Conservation (phyloP, 768 basidiomycete species). For the Fistulinella prunicolor region DNA sequence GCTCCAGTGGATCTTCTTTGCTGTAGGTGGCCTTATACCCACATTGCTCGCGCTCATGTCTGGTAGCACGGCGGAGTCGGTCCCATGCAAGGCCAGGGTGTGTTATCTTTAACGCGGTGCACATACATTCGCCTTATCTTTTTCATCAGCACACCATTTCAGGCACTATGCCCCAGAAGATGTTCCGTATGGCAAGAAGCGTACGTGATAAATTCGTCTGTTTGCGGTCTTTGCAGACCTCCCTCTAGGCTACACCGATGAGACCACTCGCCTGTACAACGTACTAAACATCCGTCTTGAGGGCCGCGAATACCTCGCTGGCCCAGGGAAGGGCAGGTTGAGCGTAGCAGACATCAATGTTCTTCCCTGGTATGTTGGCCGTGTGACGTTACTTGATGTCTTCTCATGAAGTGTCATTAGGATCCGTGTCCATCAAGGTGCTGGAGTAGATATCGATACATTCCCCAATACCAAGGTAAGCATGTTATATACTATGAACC, state of each 20-base stretch:
- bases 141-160: slow-evolving; percentile 63
- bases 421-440: slow-evolving; percentile 47
- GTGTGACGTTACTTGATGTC: not conserved
- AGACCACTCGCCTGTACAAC: slow-evolving; percentile 79
- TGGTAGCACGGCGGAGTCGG: slow-evolving; percentile 73
- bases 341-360: slow-evolving; percentile 73
- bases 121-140: not conserved
- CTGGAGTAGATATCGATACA: slow-evolving; percentile 59
- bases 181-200: slow-evolving; percentile 65
- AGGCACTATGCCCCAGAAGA: slow-evolving; percentile 59
- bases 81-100: slow-evolving; percentile 82
- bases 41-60: not conserved
- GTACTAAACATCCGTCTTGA: slow-evolving; percentile 78
- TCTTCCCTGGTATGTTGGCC: slow-evolving; percentile 51
- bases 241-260: slow-evolving; percentile 65
- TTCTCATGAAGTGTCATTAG: slow-evolving; percentile 32
- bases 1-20: slow-evolving; percentile 87
- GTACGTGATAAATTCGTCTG: slow-evolving; percentile 31
- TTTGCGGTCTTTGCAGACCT: slow-evolving; percentile 1
- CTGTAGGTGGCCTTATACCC: slow-evolving; percentile 38
- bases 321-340: slow-evolving; percentile 65
- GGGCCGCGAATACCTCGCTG: slow-evolving; percentile 75
- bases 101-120: too few species aligned
- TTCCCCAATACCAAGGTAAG: slow-evolving; percentile 62
- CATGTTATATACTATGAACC: not conserved